Base-by-base conservation (phyloP, 1,284 basidiomycete genomes). In the Pseudozyma sp. region DNA sequence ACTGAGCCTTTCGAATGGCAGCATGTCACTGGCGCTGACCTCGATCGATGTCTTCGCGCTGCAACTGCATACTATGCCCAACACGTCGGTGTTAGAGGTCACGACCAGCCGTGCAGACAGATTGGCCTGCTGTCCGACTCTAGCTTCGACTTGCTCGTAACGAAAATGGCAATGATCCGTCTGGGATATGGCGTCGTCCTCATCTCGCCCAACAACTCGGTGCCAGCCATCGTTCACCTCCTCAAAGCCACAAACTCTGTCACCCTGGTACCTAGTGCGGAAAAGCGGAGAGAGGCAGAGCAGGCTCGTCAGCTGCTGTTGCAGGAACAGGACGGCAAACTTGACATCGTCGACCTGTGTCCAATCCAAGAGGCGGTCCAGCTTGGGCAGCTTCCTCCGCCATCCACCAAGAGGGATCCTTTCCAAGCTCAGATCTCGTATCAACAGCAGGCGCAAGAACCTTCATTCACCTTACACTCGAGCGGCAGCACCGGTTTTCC, bases 191-290 rank as follows among this genome's bases (percentile, higher is more conserved):
- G 56, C 4, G 58, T 46, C 11, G 68, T 63, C 2, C 59, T 78
- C 39, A 60, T 78, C 45, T 75, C 75, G 33, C 75, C 75, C 34
- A 75, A 78, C 55, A 78, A 75, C 54, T 71, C 63, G 31, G 52
- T 58, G 2, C 64, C 68, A 7, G 72, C 75, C 0, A 45, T 69
- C 13, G 62, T 53, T 11, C 75, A 78, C 43, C 62, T 78, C 3
- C 33, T 78, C 50, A 67, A 72, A 24, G 42, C 65, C 4, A 72
- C 57, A 6, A 29, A 24, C 16, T 53, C 61, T 6, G 13, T 37
- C 4, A 44, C 47, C 0, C 52, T 70, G 35, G 11, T 75, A 5
- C 47, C 30, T 29, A 42, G 59, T 8, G 1, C 34, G 1, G 54
- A 67, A 8, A 66, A 55, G 34, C 43, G 33, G 8, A 16, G 39